These are phyloP conservation scores for Clathrus columnatus DNA, from an alignment of 768 basidiomycete genomes.

Conservation along the genomic window DNA sequence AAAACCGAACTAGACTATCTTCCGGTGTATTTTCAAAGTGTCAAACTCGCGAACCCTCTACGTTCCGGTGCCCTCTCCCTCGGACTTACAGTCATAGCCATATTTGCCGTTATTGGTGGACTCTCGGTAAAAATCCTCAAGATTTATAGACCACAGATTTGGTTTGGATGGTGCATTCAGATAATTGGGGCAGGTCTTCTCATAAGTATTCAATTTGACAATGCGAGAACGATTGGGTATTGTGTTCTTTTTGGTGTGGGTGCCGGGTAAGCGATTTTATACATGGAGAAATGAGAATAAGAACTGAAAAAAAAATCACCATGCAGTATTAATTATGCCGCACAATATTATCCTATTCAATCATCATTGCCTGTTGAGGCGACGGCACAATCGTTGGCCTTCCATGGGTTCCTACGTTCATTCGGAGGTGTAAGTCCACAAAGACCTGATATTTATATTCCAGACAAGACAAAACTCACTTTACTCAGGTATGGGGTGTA, in stretches of 20 bases:
- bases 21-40: slow-evolving; percentile 32
- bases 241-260: slow-evolving; percentile 18
- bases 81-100: slow-evolving; percentile 28
- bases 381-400: slow-evolving; percentile 37
- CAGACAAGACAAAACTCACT: neutral
- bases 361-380: slow-evolving; percentile 33
- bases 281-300: no score
- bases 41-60: slow-evolving; percentile 28
- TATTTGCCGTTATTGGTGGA: slow-evolving; percentile 31
- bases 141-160: slow-evolving; percentile 30
- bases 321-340: slow-evolving; percentile 13
- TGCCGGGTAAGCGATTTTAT: slow-evolving; percentile 4
- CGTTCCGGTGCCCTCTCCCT: slow-evolving; percentile 29
- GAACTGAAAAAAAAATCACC: neutral
- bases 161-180: slow-evolving; percentile 27
- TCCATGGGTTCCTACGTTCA: slow-evolving; percentile 30
- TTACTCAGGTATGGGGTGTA: slow-evolving; percentile 43
- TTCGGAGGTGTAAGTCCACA: slow-evolving; percentile 25
- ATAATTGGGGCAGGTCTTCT: slow-evolving; percentile 29
- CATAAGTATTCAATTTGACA: slow-evolving; percentile 17
- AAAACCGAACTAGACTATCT: no score
- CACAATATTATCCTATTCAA: slow-evolving; percentile 35
- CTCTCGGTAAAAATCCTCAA: slow-evolving; percentile 26
- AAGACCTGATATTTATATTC: neutral
- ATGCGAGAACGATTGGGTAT: slow-evolving; percentile 21